phyloP scores from a whole-genome alignment of 2,329 filamentous ascomycete genomes.

The Fusarium sulawesiense region DNA sequence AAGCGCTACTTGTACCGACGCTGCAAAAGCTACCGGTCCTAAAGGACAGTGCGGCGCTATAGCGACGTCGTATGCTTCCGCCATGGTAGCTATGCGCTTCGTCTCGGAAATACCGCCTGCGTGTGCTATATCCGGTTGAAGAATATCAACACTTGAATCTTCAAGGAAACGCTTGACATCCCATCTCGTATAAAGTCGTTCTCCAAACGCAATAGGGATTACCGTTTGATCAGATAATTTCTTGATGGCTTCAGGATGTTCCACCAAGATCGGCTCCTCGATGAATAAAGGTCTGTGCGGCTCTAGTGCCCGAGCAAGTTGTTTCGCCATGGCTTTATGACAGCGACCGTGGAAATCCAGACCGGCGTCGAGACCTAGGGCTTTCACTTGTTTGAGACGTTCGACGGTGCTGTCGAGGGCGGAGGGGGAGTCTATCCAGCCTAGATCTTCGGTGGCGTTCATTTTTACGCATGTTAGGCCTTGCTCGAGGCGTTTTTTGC shows the following conservation, averaged over 20 bases:
- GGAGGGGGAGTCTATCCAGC: constrained; percentile 79
- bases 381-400: constrained; percentile 75
- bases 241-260: constrained; percentile 73
- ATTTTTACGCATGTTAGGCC: constrained; percentile 79
- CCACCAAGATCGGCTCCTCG: constrained; percentile 77
- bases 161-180: constrained; percentile 79
- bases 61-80: constrained; percentile 78
- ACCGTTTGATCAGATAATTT: constrained; percentile 48
- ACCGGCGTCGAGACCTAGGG: constrained; percentile 76
- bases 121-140: constrained; percentile 80
- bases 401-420: constrained; percentile 72
- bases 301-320: constrained; percentile 74
- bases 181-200: constrained; percentile 78
- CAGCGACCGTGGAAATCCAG: constrained; percentile 83
- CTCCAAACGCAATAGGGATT: constrained; percentile 77
- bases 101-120: constrained; percentile 79
- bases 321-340: constrained; percentile 85
- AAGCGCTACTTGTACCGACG: constrained; percentile 74
- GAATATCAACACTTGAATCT: constrained; percentile 73
- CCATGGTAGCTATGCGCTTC: constrained; percentile 75
- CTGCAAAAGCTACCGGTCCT: constrained; percentile 78
- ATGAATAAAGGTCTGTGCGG: constrained; percentile 79
- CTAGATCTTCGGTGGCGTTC: constrained; percentile 81
- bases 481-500: constrained; percentile 19
- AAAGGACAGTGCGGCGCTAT: constrained; percentile 80